Evolutionary conservation across 768 basidiomycete genomes (phyloP).

Genomic region (Xerocomus spinulosus): DNA sequence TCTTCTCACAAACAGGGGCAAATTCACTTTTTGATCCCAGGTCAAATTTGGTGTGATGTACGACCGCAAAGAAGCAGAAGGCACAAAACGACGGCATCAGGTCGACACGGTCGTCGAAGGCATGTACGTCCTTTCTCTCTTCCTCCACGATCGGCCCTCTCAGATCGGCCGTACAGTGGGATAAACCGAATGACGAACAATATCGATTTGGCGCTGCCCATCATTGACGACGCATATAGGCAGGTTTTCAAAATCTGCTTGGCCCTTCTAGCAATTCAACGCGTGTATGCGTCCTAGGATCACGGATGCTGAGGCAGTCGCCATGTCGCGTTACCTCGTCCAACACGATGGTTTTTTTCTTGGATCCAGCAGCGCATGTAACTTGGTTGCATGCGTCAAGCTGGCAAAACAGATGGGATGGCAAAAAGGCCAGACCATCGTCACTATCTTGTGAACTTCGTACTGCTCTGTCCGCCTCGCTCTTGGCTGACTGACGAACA

Average conservation of each 20-base stretch:
- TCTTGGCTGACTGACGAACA: constrained; percentile 19
- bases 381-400: constrained; percentile 87
- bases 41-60: constrained; percentile 95
- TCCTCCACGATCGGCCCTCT: not conserved
- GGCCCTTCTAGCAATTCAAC: not conserved
- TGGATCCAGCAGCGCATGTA: constrained; percentile 95
- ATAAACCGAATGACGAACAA: constrained; percentile 93
- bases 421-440: constrained; percentile 65
- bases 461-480: not conserved
- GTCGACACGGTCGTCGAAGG: constrained; percentile 96
- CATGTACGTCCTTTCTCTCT: constrained; percentile 46
- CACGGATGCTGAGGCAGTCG: constrained; percentile 89
- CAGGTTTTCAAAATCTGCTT: not conserved
- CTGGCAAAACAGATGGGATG: constrained; percentile 67
- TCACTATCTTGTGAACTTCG: constrained; percentile 70
- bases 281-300: constrained; percentile 45
- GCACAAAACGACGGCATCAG: constrained; percentile 87
- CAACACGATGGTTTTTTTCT: constrained; percentile 89
- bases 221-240: constrained; percentile 86
- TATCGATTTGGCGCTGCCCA: constrained; percentile 75
- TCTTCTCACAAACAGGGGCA: not conserved
- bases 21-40: constrained; percentile 30
- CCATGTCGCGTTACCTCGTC: constrained; percentile 93
- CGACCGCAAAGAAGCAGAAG: constrained; percentile 87
- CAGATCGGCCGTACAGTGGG: constrained; percentile 48